Conservation (phyloP, 306 rosid genomes). For the Glycine tomentella region DNA sequence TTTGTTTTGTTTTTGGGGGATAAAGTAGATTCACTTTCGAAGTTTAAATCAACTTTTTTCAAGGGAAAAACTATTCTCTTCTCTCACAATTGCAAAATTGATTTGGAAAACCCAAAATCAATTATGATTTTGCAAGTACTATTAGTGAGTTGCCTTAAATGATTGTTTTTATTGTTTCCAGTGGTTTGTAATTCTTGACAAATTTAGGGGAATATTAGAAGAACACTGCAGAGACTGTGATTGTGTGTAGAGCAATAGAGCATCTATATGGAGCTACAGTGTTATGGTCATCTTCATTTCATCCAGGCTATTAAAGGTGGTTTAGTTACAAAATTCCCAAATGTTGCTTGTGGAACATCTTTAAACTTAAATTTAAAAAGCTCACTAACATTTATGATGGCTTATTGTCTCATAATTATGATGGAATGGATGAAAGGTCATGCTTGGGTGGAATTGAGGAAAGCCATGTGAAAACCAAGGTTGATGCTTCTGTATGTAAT, state of each 20-base stretch:
- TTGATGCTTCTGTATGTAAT: slow-evolving; percentile 48
- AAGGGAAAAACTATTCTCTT: neutral
- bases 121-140: neutral
- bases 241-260: neutral
- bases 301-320: slow-evolving; percentile 68
- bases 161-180: slow-evolving; percentile 31
- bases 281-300: slow-evolving; percentile 60
- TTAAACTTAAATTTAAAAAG: slow-evolving; percentile 55
- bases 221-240: slow-evolving; percentile 45
- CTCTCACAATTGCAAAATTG: neutral
- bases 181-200: slow-evolving; percentile 32
- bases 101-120: neutral
- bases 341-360: slow-evolving; percentile 63
- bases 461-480: slow-evolving; percentile 51
- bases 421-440: slow-evolving; percentile 50
- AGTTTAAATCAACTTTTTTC: no score
- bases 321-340: slow-evolving; percentile 51
- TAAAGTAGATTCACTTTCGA: no score
- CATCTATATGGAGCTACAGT: slow-evolving; percentile 67
- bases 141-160: neutral
- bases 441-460: slow-evolving; percentile 28
- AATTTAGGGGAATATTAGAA: neutral
- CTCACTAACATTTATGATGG: slow-evolving; percentile 44
- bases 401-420: slow-evolving; percentile 24
- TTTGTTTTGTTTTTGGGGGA: no score